Conservation (phyloP, 164 flowering plant species). For the Macadamia tetraphylla region DNA sequence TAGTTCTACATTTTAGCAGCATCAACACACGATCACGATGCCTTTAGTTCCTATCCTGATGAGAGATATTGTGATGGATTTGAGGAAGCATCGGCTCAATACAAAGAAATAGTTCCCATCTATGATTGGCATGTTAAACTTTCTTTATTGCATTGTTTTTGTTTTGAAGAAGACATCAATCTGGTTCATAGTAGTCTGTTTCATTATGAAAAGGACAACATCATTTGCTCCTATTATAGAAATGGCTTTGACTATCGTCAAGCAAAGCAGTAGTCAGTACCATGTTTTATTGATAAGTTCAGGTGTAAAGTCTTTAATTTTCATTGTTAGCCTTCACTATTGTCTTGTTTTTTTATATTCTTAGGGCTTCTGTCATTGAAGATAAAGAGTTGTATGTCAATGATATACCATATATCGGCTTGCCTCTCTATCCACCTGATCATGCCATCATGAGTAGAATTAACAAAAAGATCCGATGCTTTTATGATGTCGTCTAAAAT, state of each 20-base stretch:
- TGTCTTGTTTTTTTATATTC: too few species aligned
- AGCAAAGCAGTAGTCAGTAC: slow-evolving; percentile 89
- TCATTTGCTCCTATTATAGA: slow-evolving; percentile 94
- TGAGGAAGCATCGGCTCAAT: slow-evolving; percentile 70
- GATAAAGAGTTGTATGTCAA: too few species aligned
- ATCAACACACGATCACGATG: slow-evolving; percentile 84
- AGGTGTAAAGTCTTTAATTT: too few species aligned
- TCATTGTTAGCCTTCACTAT: too few species aligned
- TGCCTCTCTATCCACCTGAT: too few species aligned
- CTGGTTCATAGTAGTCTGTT: background rate
- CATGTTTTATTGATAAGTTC: slow-evolving; percentile 75
- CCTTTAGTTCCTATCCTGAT: slow-evolving; percentile 78
- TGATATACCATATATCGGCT: too few species aligned
- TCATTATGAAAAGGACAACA: slow-evolving; percentile 67
- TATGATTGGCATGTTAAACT: slow-evolving; percentile 67
- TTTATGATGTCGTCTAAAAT: too few species aligned
- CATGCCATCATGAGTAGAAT: too few species aligned
- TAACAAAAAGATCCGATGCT: too few species aligned
- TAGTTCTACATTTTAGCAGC: slow-evolving; percentile 42
- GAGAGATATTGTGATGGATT: slow-evolving; percentile 79
- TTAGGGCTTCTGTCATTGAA: too few species aligned
- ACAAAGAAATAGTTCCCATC: slow-evolving; percentile 74
- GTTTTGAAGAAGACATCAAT: background rate
- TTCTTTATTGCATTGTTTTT: slow-evolving; percentile 1
- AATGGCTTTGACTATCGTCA: slow-evolving; percentile 79